Conservation (phyloP, 2,329 filamentous ascomycete species). For the Orbilia ellipsospora region DNA sequence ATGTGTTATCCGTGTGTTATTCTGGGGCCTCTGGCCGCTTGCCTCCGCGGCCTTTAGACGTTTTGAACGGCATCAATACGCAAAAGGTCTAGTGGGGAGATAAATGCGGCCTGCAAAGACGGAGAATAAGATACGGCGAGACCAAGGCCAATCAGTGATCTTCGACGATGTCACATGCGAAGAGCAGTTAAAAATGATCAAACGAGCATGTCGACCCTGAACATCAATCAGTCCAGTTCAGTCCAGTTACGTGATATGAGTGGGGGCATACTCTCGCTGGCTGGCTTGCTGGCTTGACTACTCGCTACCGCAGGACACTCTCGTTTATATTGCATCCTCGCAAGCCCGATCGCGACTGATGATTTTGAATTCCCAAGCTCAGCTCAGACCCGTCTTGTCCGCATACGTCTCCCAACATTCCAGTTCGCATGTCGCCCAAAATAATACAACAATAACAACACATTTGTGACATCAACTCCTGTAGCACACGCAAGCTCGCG, state of each 20-base stretch:
- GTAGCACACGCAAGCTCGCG: background rate
- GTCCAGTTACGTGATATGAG: background rate
- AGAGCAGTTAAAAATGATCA: background rate
- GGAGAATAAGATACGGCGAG: background rate
- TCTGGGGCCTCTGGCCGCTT: too few relatives aligned
- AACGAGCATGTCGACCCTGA: constrained; percentile 18
- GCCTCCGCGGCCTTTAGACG: too few relatives aligned
- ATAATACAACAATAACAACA: constrained; percentile 40
- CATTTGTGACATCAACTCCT: constrained; percentile 5
- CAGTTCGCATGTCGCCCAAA: background rate
- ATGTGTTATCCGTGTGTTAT: too few relatives aligned
- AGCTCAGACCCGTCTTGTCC: constrained; percentile 11
- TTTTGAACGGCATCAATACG: background rate
- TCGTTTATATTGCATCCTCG: constrained; percentile 1
- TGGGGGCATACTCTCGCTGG: background rate
- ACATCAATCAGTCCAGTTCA: background rate
- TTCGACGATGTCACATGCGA: constrained; percentile 4
- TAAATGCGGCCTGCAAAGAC: background rate
- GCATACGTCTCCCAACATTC: constrained; percentile 1
- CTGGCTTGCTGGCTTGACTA: background rate
- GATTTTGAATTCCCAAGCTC: background rate
- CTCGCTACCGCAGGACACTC: background rate
- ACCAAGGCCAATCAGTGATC: background rate
- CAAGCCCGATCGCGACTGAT: background rate
- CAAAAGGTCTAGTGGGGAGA: background rate